Conservation (phyloP, 257 asterid species). For the Anisodus acutangulus region DNA sequence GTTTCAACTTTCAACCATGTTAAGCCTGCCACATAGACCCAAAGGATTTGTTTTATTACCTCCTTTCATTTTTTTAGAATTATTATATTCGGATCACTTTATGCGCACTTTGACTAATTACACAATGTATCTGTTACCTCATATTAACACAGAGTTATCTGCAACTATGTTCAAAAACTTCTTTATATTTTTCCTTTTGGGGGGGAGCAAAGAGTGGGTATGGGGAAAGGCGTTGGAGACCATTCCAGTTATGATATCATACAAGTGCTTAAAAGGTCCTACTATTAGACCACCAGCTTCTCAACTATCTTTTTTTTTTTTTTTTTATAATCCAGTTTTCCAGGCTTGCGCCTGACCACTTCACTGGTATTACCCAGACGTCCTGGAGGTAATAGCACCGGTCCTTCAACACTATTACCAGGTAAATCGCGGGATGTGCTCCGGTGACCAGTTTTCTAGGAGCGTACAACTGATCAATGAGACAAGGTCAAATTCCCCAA, state of each 20-base stretch:
- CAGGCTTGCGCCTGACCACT: no score
- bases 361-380: no score
- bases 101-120: neutral
- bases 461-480: no score
- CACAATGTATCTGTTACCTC: neutral
- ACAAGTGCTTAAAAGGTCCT: neutral
- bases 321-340: no score
- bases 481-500: no score
- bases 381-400: no score
- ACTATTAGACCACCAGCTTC: neutral
- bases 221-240: conserved; percentile 17
- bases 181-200: neutral
- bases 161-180: neutral
- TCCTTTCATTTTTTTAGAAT: neutral
- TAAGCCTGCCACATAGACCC: neutral
- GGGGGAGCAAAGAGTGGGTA: neutral
- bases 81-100: neutral
- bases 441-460: no score
- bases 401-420: no score
- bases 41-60: neutral
- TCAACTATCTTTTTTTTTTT: conserved; percentile 14
- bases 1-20: neutral
- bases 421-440: no score
- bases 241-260: neutral
- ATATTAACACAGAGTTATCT: neutral